Evolutionary conservation across 305 asterid species (phyloP).

Genomic region (Fraxinus sp.): DNA sequence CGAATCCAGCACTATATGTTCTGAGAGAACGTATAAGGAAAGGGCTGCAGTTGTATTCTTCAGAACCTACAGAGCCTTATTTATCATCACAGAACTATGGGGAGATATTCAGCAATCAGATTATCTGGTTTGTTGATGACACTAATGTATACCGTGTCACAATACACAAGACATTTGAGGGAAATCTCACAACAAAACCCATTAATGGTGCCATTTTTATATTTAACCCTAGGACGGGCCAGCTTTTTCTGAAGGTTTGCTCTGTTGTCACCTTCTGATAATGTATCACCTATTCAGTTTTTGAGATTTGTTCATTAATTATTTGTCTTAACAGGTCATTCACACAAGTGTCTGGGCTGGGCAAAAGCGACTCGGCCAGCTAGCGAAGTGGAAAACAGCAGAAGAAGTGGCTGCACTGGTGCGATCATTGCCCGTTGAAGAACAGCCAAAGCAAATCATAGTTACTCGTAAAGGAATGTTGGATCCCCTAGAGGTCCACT

Average conservation of each 20-base stretch:
- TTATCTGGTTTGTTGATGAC: slow-evolving; percentile 99
- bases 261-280: not conserved
- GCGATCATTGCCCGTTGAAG: slow-evolving; percentile 95
- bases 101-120: slow-evolving; percentile 98
- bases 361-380: slow-evolving; percentile 97
- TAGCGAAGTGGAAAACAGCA: slow-evolving; percentile 99
- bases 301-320: not conserved
- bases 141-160: slow-evolving; percentile 99
- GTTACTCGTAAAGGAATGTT: slow-evolving; percentile 99
- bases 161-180: slow-evolving; percentile 97
- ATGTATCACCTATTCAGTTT: not conserved
- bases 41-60: slow-evolving; percentile 95
- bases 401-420: slow-evolving; percentile 99
- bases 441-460: slow-evolving; percentile 95
- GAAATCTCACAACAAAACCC: slow-evolving; percentile 96
- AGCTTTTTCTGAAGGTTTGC: slow-evolving; percentile 84
- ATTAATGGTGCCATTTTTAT: slow-evolving; percentile 98
- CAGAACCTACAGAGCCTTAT: slow-evolving; percentile 99
- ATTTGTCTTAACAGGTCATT: slow-evolving; percentile 61
- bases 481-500: slow-evolving; percentile 97
- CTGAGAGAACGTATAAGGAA: slow-evolving; percentile 93
- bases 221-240: slow-evolving; percentile 97
- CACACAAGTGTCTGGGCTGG: slow-evolving; percentile 99
- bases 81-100: slow-evolving; percentile 98
- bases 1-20: slow-evolving; percentile 95